phyloP scores from a whole-genome alignment of 257 asterid genomes.

The Solanum rostratum region DNA sequence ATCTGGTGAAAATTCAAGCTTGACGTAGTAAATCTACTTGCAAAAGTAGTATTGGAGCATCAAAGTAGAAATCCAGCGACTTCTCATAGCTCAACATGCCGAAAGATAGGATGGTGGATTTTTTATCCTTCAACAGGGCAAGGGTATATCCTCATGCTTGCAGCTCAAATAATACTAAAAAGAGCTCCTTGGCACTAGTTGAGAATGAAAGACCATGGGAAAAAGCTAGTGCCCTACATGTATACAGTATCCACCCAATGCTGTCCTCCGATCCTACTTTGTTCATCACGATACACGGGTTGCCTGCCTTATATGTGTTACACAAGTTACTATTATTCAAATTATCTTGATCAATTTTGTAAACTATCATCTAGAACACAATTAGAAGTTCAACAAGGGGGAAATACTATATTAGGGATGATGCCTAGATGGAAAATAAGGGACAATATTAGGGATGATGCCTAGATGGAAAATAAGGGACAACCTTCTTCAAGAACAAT shows the following conservation, averaged over 20 bases:
- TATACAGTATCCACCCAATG: constrained; percentile 65
- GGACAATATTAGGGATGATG: not conserved
- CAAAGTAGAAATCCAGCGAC: constrained; percentile 9
- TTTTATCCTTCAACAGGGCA: constrained; percentile 38
- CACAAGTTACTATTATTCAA: constrained; percentile 72
- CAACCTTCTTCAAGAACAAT: not conserved
- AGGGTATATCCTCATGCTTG: constrained; percentile 47
- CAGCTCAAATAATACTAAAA: constrained; percentile 28
- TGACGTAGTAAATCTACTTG: not conserved
- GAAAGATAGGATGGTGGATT: constrained; percentile 46
- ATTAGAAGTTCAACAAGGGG: constrained; percentile 1
- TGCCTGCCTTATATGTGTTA: constrained; percentile 77
- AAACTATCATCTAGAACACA: constrained; percentile 24
- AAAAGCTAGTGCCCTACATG: constrained; percentile 65
- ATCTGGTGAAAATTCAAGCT: not conserved
- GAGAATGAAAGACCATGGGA: constrained; percentile 55
- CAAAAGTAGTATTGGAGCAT: constrained; percentile 15
- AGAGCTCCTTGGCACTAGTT: constrained; percentile 13
- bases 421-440: not conserved
- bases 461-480: not conserved
- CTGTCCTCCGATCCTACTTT: constrained; percentile 39
- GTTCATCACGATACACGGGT: constrained; percentile 56
- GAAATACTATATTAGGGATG: not conserved
- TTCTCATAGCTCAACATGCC: constrained; percentile 43
- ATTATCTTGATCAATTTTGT: constrained; percentile 51